A percentile compares a stretch with the other conserved stretches of the same genome.
Evolutionary conservation across 192 early-diverging fungal genomes (phyloP).

Genomic region (Coemansia asiatica): DNA sequence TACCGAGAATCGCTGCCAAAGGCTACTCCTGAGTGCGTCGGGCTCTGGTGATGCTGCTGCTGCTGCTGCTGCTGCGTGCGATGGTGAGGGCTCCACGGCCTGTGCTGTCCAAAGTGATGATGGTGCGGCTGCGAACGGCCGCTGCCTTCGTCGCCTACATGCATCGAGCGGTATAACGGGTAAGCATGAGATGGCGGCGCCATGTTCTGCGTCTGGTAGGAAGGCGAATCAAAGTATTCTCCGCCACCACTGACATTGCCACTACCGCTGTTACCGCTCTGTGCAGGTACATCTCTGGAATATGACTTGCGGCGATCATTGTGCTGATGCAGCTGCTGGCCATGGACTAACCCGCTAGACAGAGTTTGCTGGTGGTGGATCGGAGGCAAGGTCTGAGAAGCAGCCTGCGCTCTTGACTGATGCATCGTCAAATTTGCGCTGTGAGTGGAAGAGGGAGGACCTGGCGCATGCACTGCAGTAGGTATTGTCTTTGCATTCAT

Average conservation of each 20-base stretch:
- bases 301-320: conserved; percentile 14
- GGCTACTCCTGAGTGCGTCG: conserved; percentile 23
- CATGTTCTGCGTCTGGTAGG: conserved; percentile 6
- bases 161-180: conserved; percentile 19
- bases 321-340: conserved; percentile 4
- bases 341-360: not conserved
- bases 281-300: not conserved
- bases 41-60: conserved; percentile 23
- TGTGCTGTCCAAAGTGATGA: conserved; percentile 27
- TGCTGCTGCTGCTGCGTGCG: conserved; percentile 39
- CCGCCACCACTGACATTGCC: conserved; percentile 4
- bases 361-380: conserved; percentile 8
- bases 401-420: conserved; percentile 9
- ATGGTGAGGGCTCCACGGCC: conserved; percentile 53
- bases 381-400: conserved; percentile 17
- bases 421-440: conserved; percentile 2
- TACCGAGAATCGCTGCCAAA: conserved; percentile 37
- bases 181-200: conserved; percentile 1
- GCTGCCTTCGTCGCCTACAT: conserved; percentile 19
- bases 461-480: not conserved
- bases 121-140: conserved; percentile 12
- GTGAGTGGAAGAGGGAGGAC: not conserved
- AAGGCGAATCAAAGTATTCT: conserved; percentile 16
- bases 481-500: conserved; percentile 1
- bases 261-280: not conserved